Percentiles rank a stretch among this genome's conserved stretches.
phyloP scores from a whole-genome alignment of 257 asterid genomes.

The Solanum verrucosum region DNA sequence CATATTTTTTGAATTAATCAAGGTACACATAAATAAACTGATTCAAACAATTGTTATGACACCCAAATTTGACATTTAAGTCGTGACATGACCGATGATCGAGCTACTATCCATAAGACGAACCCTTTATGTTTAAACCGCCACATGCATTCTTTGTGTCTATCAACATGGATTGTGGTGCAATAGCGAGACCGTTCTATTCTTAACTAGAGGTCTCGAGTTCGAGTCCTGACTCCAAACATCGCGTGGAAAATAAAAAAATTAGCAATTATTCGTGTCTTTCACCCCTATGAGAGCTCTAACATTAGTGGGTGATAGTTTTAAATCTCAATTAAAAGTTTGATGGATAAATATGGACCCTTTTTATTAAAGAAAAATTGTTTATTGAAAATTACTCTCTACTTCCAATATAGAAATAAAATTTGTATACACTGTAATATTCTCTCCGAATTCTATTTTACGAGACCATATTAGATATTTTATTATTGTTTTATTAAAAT shows the following conservation, averaged over 20 bases:
- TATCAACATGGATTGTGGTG: too few species aligned
- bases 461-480: background rate
- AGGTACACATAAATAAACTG: background rate
- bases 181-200: too few species aligned
- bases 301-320: background rate
- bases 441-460: too few species aligned
- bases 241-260: fast-evolving
- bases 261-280: too few species aligned
- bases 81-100: background rate
- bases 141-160: too few species aligned
- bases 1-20: background rate
- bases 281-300: background rate
- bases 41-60: background rate
- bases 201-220: too few species aligned
- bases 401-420: too few species aligned
- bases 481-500: background rate
- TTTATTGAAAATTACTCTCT: too few species aligned
- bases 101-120: background rate
- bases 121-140: background rate
- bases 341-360: background rate
- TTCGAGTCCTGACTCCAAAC: too few species aligned
- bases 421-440: too few species aligned
- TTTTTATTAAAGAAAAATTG: too few species aligned
- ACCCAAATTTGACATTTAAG: background rate
- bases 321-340: background rate